Conservation (phyloP, 371 early-diverging fungal species). For the Mucor circinelloides region DNA sequence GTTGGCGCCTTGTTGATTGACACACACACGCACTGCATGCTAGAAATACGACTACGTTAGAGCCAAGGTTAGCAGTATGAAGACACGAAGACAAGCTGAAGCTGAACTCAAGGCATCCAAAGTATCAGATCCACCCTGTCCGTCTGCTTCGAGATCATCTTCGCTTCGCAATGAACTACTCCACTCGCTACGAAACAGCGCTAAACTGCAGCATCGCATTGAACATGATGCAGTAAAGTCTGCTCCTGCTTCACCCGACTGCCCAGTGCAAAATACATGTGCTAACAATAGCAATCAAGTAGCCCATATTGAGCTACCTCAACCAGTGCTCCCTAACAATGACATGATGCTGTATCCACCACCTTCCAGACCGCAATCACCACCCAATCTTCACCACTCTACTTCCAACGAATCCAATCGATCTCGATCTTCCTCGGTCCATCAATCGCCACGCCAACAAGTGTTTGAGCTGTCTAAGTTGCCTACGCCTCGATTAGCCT, state of each 20-base stretch:
- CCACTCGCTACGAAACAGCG: background rate
- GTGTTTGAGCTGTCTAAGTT: slow-evolving; percentile 16
- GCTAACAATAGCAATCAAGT: background rate
- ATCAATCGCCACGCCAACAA: slow-evolving; percentile 6
- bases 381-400: slow-evolving; percentile 1
- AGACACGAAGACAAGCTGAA: background rate
- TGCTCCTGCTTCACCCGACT: slow-evolving; percentile 5
- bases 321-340: background rate
- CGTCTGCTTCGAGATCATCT: slow-evolving; percentile 3
- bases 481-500: slow-evolving; percentile 25
- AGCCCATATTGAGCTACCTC: background rate
- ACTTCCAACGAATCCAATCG: slow-evolving; percentile 15
- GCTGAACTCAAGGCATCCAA: background rate
- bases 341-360: background rate
- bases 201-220: background rate
- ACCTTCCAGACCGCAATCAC: slow-evolving; percentile 4
- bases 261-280: background rate
- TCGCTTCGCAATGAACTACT: slow-evolving; percentile 8
- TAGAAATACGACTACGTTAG: slow-evolving; percentile 11
- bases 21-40: background rate
- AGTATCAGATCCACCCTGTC: background rate
- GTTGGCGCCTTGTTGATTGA: background rate
- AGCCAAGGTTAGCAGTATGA: background rate
- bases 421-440: background rate
- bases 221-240: background rate